Base-by-base conservation (phyloP, 805 yeast species). In the Grigorovia jiainica region DNA sequence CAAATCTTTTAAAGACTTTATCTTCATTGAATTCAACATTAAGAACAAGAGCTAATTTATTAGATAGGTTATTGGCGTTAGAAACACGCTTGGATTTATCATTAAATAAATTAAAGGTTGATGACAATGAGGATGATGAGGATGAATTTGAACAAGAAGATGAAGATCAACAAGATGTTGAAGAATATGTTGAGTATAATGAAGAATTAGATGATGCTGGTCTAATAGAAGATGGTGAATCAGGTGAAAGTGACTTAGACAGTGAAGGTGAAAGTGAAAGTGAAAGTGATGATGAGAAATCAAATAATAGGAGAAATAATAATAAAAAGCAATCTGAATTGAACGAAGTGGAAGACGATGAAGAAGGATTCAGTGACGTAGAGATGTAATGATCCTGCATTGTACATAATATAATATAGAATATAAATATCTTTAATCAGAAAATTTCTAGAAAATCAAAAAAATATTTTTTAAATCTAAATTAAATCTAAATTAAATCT, bases 31-130 rank as follows among this genome's bases (percentile, higher is more conserved):
- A 82, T 54, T 66, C 79, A 5, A 78, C 84, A 3, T 66, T 92
- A 32, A 65, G 71, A 15, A 74, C 76, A 44, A 81, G 87, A 25
- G 75, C 87, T 40, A 71, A 74, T 40, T 68, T 83, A 19, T 66
- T 92, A 47, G 82, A 87, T 11, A 76, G 81, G 47, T 69, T 92
- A 43, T 64, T 87, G 41, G 79, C 90, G 1, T 66, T 92, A 36
- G 94, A 87, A 56, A 95, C 96, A 8, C 76, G 90, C 46, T 66
- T 92, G 35, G 82, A 81, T 48, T 87, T 39, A 71, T 74, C 59
- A 65, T 81, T 21, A 87, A 85, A 64, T 70, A 82, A 35, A 73
- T 73, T 52, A 61, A 83, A 50, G 69, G 87, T 43, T 38, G 61
- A 72, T 44, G 70, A 69, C 44, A 68, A 66, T 43, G 21, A 36